A percentile compares a stretch with the other conserved stretches of the same genome.
These are phyloP conservation scores for Melanopsichium pennsylvanicum DNA, from an alignment of 1,284 basidiomycete genomes.

Conservation along the genomic window DNA sequence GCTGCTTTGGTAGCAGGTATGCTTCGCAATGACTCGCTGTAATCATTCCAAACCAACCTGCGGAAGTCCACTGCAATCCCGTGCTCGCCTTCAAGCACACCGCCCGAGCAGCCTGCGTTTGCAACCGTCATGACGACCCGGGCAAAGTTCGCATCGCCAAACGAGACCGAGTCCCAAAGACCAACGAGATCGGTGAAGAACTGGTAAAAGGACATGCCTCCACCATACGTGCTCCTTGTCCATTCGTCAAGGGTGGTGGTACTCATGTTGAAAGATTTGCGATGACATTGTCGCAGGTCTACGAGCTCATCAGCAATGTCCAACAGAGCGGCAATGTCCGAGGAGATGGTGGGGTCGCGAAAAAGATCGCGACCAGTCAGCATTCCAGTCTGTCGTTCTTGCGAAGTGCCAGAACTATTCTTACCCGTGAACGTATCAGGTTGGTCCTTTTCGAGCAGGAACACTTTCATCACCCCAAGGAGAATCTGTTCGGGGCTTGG, in stretches of 20 bases:
- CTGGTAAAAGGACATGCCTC: slow-evolving; percentile 77
- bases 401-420: slow-evolving; percentile 6
- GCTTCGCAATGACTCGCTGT: slow-evolving; percentile 69
- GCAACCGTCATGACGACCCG: slow-evolving; percentile 77
- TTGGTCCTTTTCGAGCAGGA: slow-evolving; percentile 76
- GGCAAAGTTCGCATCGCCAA: slow-evolving; percentile 80
- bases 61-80: slow-evolving; percentile 83
- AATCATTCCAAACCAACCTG: slow-evolving; percentile 83
- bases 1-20: slow-evolving; percentile 31
- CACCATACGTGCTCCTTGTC: slow-evolving; percentile 31
- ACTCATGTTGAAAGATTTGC: slow-evolving; percentile 66
- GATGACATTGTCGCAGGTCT: slow-evolving; percentile 9
- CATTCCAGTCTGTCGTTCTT: slow-evolving; percentile 29
- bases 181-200: slow-evolving; percentile 90
- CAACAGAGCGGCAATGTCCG: slow-evolving; percentile 70
- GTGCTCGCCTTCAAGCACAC: slow-evolving; percentile 67
- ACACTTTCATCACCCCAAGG: slow-evolving; percentile 87
- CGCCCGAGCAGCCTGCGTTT: slow-evolving; percentile 12
- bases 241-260: slow-evolving; percentile 61
- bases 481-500: slow-evolving; percentile 47
- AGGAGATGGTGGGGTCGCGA: slow-evolving; percentile 73
- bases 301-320: slow-evolving; percentile 33
- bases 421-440: slow-evolving; percentile 29
- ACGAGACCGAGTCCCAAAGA: slow-evolving; percentile 88
- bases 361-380: slow-evolving; percentile 73